These are phyloP conservation scores for Ilyonectria robusta DNA, from an alignment of 2,329 filamentous ascomycete species.

Conservation along the genomic window DNA sequence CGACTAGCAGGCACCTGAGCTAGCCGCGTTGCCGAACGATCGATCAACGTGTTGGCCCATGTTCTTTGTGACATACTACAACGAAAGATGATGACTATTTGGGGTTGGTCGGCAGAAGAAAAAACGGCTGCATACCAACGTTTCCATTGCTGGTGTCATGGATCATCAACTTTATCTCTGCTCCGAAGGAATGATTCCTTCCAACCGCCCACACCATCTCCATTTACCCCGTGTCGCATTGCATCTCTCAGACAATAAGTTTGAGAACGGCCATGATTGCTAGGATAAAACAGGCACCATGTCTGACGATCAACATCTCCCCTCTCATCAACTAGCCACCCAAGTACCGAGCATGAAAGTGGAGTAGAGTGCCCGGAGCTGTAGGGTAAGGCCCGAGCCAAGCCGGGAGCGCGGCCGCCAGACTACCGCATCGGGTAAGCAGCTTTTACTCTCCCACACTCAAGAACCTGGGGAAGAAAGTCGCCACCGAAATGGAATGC, in stretches of 20 bases:
- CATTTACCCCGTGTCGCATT: not conserved
- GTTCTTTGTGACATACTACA: not conserved
- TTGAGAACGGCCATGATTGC: not conserved
- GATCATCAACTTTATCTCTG: not conserved
- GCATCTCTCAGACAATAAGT: not conserved
- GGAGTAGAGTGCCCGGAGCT: slow-evolving; percentile 7
- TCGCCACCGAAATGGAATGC: slow-evolving; percentile 19
- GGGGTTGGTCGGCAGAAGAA: not conserved
- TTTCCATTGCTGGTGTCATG: not conserved
- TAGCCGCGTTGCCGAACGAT: not conserved
- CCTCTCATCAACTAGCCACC: not conserved
- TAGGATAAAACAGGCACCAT: not conserved
- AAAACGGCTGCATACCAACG: not conserved
- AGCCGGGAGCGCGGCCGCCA: slow-evolving; percentile 34
- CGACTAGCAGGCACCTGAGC: not conserved
- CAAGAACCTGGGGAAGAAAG: not conserved
- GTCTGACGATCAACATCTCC: not conserved
- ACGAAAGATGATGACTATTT: not conserved
- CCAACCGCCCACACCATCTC: not conserved
- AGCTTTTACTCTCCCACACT: not conserved
- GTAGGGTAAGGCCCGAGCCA: slow-evolving; percentile 33
- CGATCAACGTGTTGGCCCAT: not conserved
- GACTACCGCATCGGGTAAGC: slow-evolving; percentile 20
- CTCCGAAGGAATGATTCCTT: not conserved
- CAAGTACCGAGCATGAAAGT: slow-evolving; percentile 15